Percentiles rank a stretch among this genome's conserved stretches.
These are phyloP conservation scores for Ogataea allantospora DNA, from an alignment of 805 yeast genomes.

Conservation along the genomic window DNA sequence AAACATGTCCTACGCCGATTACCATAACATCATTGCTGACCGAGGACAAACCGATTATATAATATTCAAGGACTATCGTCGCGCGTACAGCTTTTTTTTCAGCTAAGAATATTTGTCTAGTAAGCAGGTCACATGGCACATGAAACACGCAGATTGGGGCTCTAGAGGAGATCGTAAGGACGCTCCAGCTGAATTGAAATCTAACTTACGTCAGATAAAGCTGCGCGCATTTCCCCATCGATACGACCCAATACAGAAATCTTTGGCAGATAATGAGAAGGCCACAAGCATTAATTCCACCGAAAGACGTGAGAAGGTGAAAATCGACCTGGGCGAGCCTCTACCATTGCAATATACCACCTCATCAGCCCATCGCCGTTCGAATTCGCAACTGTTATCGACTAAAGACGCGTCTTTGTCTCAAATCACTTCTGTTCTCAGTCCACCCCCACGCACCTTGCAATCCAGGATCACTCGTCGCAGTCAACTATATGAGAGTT, in stretches of 20 bases:
- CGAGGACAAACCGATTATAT: conserved; percentile 10
- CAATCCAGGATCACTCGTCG: conserved; percentile 2
- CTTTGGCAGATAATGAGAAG: conserved; percentile 9
- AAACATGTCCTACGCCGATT: conserved; percentile 7
- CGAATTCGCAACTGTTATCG: background rate
- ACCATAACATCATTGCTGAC: conserved; percentile 19
- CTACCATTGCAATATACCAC: conserved; percentile 24
- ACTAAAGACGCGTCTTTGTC: conserved; percentile 1
- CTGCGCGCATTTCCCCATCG: conserved; percentile 1
- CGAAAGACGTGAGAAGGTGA: conserved; percentile 3
- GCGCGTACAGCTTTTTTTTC: conserved; percentile 9
- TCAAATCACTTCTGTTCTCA: background rate
- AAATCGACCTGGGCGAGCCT: conserved; percentile 26
- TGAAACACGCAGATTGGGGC: conserved; percentile 16
- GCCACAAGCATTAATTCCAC: conserved; percentile 5
- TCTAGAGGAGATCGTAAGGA: background rate
- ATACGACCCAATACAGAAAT: background rate
- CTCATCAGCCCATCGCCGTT: background rate
- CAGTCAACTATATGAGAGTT: background rate
- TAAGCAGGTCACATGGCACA: conserved; percentile 3
- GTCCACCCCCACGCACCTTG: conserved; percentile 6
- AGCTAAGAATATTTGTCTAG: background rate
- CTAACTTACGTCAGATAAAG: conserved; percentile 2
- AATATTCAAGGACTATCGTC: conserved; percentile 7
- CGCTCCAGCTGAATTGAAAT: background rate